Conservation (phyloP, 176 grass and related monocot genomes). For the Neostapfia colusana region DNA sequence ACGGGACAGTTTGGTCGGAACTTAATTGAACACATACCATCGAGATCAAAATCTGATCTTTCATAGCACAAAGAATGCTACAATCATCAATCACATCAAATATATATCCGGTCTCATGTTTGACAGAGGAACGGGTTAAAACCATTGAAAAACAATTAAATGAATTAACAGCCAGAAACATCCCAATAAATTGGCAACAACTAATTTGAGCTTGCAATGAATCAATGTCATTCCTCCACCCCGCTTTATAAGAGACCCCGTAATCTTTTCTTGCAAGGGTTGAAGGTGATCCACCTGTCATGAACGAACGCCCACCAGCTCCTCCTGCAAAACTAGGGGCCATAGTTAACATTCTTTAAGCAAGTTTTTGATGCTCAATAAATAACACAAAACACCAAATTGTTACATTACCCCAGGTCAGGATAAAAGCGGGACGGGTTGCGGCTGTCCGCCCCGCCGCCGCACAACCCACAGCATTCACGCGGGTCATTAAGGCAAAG, state of each 20-base stretch:
- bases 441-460: no score
- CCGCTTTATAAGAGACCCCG: conserved; percentile 51
- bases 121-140: conserved; percentile 30
- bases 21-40: not conserved
- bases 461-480: no score
- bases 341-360: not conserved
- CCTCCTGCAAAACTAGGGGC: conserved; percentile 38
- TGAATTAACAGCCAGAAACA: conserved; percentile 3
- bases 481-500: no score
- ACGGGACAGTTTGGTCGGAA: not conserved
- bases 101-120: conserved; percentile 30
- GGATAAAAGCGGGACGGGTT: no score
- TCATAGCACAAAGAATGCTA: conserved; percentile 23
- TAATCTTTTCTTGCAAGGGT: conserved; percentile 61
- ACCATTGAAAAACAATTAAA: conserved; percentile 29
- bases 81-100: conserved; percentile 29
- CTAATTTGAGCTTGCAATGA: conserved; percentile 47
- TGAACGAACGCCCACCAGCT: conserved; percentile 43
- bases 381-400: not conserved
- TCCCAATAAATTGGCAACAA: conserved; percentile 36
- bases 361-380: not conserved
- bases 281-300: conserved; percentile 42
- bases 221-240: conserved; percentile 47
- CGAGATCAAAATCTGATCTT: not conserved
- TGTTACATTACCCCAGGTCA: conserved; percentile 68